Conservation (phyloP, 306 rosid species). For the Lathyrus sativus region DNA sequence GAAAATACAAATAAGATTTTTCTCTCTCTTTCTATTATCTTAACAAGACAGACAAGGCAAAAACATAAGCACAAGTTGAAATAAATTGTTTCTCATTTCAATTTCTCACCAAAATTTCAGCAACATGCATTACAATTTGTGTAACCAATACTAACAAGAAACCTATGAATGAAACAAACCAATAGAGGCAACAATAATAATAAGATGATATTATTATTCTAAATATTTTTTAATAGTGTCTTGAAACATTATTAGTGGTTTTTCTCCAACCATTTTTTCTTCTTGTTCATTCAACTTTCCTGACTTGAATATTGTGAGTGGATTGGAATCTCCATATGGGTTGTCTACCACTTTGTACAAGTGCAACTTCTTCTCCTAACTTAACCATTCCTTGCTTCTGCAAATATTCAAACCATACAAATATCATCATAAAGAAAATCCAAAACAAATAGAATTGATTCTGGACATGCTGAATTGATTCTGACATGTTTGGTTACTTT, state of each 20-base stretch:
- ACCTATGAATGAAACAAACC: not conserved
- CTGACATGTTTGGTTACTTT: too few relatives aligned
- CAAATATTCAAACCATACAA: constrained; percentile 19
- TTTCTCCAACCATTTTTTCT: constrained; percentile 12
- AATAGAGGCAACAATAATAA: not conserved
- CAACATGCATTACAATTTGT: not conserved
- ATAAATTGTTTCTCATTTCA: not conserved
- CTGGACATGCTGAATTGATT: too few relatives aligned
- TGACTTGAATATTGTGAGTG: constrained; percentile 93
- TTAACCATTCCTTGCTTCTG: constrained; percentile 96
- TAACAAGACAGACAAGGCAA: too few relatives aligned
- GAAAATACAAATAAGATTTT: too few relatives aligned
- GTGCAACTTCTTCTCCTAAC: constrained; percentile 96
- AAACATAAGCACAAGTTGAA: too few relatives aligned
- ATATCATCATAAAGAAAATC: too few relatives aligned
- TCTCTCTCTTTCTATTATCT: too few relatives aligned
- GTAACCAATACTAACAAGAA: not conserved
- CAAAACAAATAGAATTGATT: too few relatives aligned
- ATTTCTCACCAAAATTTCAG: not conserved
- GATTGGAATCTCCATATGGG: constrained; percentile 99
- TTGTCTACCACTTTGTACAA: constrained; percentile 95
- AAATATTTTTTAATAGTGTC: not conserved
- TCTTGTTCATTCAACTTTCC: constrained; percentile 52
- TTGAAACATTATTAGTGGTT: not conserved
- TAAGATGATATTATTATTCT: not conserved